A percentile compares a stretch with the other conserved stretches of the same genome.
phyloP scores from a whole-genome alignment of 1,284 basidiomycete species.

The Apiotrichum gamsii region DNA sequence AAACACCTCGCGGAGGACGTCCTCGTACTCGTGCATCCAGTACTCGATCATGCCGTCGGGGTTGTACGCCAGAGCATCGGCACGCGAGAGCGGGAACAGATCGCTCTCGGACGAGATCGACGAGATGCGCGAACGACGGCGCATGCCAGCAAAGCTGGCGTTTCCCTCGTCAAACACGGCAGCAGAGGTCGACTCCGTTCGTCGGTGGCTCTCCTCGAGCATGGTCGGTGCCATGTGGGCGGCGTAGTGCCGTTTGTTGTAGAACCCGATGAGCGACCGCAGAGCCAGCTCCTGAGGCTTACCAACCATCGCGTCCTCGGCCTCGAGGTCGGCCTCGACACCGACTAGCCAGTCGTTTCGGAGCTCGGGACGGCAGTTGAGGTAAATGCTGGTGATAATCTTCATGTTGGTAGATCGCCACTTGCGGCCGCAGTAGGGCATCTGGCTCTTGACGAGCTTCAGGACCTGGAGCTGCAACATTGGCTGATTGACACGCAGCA shows the following conservation, averaged over 20 bases:
- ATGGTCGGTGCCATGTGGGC: conserved; percentile 10
- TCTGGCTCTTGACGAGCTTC: conserved; percentile 97
- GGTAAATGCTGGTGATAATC: conserved; percentile 95
- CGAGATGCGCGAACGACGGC: conserved; percentile 15
- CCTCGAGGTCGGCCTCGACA: conserved; percentile 82
- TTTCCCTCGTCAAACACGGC: conserved; percentile 19
- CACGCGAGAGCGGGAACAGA: conserved; percentile 50
- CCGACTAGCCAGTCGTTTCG: conserved; percentile 97
- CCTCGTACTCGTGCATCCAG: conserved; percentile 54
- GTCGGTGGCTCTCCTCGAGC: conserved; percentile 13
- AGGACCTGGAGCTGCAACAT: conserved; percentile 93
- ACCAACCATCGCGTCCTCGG: conserved; percentile 52
- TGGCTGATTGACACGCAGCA: conserved; percentile 87
- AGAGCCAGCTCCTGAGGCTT: conserved; percentile 96
- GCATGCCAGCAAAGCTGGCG: not conserved
- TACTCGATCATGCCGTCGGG: conserved; percentile 51
- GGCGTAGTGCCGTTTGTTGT: conserved; percentile 45
- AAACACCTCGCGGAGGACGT: conserved; percentile 52
- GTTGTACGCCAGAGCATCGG: conserved; percentile 45
- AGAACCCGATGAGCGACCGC: conserved; percentile 89
- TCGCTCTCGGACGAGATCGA: conserved; percentile 36
- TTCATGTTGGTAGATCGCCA: conserved; percentile 99
- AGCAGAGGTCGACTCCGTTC: conserved; percentile 17
- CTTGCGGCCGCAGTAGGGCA: conserved; percentile 95
- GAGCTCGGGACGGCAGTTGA: conserved; percentile 92